These are phyloP conservation scores for Lactarius akahatsu DNA, from an alignment of 768 basidiomycete genomes.

Conservation along the genomic window DNA sequence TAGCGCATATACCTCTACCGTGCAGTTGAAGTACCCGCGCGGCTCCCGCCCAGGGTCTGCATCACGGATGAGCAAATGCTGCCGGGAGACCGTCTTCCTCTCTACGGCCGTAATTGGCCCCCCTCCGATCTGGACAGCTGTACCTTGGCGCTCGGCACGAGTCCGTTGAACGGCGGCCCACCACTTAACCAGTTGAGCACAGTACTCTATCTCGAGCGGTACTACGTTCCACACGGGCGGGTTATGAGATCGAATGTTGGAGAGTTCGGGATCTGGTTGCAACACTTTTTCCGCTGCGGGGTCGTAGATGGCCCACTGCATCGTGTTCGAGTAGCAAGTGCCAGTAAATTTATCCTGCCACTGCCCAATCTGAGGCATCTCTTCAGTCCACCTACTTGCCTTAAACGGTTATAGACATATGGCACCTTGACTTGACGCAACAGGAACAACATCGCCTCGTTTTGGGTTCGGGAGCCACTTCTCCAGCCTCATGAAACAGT, in stretches of 20 bases:
- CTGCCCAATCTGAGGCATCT: constrained; percentile 10
- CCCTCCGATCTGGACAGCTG: constrained; percentile 25
- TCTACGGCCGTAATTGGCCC: constrained; percentile 8
- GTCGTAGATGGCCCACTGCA: constrained; percentile 25
- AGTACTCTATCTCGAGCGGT: constrained; percentile 18
- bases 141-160: constrained; percentile 22
- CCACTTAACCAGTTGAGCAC: constrained; percentile 21
- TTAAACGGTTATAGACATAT: constrained; percentile 4
- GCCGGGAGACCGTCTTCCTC: constrained; percentile 29
- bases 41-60: constrained; percentile 46
- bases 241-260: constrained; percentile 1
- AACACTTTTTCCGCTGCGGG: constrained; percentile 7
- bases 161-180: constrained; percentile 27
- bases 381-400: constrained; percentile 4
- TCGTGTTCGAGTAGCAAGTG: constrained; percentile 14
- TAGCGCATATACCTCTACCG: constrained; percentile 36
- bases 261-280: constrained; percentile 13
- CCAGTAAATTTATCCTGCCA: constrained; percentile 20
- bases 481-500: constrained; percentile 53
- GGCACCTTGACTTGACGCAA: constrained; percentile 51
- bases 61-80: constrained; percentile 53
- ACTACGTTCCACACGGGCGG: constrained; percentile 7
- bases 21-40: constrained; percentile 59
- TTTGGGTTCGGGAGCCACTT: constrained; percentile 53
- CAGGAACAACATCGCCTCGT: constrained; percentile 54